These are phyloP conservation scores for Orbilia quercus DNA, from an alignment of 2,329 filamentous ascomycete genomes.

Conservation along the genomic window DNA sequence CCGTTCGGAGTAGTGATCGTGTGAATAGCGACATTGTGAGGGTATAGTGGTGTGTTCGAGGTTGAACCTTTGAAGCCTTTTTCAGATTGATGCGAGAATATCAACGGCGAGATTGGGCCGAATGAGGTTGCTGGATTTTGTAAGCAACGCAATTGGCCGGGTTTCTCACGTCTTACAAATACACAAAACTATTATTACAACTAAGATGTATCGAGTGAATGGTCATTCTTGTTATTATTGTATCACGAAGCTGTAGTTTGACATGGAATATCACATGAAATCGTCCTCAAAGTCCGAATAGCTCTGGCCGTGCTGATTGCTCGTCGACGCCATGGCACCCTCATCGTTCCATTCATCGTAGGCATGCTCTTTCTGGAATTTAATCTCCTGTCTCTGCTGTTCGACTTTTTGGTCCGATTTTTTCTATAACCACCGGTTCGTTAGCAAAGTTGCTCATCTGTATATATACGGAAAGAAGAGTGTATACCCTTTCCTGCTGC, in stretches of 20 bases:
- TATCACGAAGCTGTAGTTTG: not conserved
- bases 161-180: slow-evolving; percentile 1
- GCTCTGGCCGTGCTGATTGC: slow-evolving; percentile 80
- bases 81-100: not conserved
- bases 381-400: slow-evolving; percentile 86
- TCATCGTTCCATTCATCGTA: slow-evolving; percentile 93
- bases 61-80: not conserved
- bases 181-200: not conserved
- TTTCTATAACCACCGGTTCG: slow-evolving; percentile 68
- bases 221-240: no score
- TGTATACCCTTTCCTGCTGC: slow-evolving; percentile 71
- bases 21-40: slow-evolving; percentile 45
- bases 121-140: slow-evolving; percentile 48
- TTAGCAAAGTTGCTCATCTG: no score
- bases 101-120: slow-evolving; percentile 2
- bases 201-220: no score
- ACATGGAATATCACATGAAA: slow-evolving; percentile 77
- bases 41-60: not conserved
- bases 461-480: no score
- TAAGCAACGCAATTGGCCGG: slow-evolving; percentile 48
- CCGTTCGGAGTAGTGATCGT: slow-evolving; percentile 43
- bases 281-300: slow-evolving; percentile 84
- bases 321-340: slow-evolving; percentile 79
- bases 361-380: slow-evolving; percentile 96
- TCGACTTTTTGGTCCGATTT: slow-evolving; percentile 79